Conservation (phyloP, 148 eudicot genomes). For the Polygonum aviculare region DNA sequence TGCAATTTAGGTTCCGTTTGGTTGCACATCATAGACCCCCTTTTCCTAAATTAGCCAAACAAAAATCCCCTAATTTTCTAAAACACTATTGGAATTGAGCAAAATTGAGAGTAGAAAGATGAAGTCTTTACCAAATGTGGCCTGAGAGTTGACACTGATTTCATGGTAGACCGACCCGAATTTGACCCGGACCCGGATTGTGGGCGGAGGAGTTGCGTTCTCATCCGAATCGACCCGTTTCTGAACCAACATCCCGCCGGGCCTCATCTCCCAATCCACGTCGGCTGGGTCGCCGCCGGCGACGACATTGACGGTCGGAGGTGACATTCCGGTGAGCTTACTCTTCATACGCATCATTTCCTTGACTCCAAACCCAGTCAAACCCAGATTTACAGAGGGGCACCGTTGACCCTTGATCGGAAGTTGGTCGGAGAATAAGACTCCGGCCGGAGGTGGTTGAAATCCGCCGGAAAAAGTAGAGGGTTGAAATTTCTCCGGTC, state of each 20-base stretch:
- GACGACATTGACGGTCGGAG: slow-evolving; percentile 17
- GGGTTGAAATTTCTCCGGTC: background rate
- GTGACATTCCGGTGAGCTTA: slow-evolving; percentile 33
- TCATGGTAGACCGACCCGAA: slow-evolving; percentile 59
- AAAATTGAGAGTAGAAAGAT: background rate
- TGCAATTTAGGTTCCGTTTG: background rate
- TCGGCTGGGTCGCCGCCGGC: slow-evolving; percentile 12
- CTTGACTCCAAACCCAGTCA: background rate
- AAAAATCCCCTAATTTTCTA: background rate
- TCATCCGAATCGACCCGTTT: slow-evolving; percentile 55
- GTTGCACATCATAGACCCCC: background rate
- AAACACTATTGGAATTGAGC: background rate
- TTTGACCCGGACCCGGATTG: slow-evolving; percentile 74
- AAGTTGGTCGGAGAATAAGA: background rate
- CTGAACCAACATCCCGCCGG: slow-evolving; percentile 90
- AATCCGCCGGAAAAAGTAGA: background rate
- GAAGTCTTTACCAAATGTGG: slow-evolving; percentile 56
- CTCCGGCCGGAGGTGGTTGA: background rate
- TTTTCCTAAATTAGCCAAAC: background rate
- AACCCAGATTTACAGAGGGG: too few relatives aligned
- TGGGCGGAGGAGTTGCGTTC: slow-evolving; percentile 39
- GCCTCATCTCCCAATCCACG: slow-evolving; percentile 78
- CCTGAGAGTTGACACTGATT: slow-evolving; percentile 58
- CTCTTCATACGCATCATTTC: slow-evolving; percentile 81
- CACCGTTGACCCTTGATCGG: background rate